A percentile compares a stretch with the other conserved stretches of the same genome.
Conservation (phyloP, 83 land plant genomes). For the Isoetes engelmannii region DNA sequence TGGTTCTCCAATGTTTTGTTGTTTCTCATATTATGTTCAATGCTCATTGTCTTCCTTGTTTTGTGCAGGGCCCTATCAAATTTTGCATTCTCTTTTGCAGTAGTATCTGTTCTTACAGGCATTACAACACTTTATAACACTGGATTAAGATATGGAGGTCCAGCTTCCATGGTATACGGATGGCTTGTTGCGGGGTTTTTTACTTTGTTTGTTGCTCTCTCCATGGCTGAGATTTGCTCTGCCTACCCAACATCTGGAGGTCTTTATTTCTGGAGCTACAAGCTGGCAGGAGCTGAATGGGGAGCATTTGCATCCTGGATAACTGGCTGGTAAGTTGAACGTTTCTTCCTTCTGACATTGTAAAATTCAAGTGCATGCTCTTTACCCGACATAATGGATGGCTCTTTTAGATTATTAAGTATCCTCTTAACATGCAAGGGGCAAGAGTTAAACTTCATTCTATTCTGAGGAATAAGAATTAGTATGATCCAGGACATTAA, state of each 20-base stretch:
- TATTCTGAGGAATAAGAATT: too few species aligned
- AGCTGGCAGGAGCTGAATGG: slow-evolving; percentile 57
- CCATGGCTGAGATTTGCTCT: slow-evolving; percentile 88
- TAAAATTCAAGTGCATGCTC: too few species aligned
- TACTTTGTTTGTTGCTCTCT: slow-evolving; percentile 53
- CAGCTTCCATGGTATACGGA: slow-evolving; percentile 53
- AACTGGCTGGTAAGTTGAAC: slow-evolving; percentile 80
- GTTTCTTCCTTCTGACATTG: too few species aligned
- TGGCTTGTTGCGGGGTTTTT: slow-evolving; percentile 63
- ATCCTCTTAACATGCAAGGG: too few species aligned
- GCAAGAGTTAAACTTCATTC: too few species aligned
- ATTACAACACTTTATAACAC: slow-evolving; percentile 68
- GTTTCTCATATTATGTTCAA: too few species aligned
- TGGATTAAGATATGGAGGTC: slow-evolving; percentile 65
- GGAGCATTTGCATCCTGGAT: slow-evolving; percentile 82
- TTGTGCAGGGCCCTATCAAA: slow-evolving; percentile 66
- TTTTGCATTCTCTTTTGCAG: slow-evolving; percentile 74
- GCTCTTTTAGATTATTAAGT: too few species aligned
- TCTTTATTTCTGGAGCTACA: slow-evolving; percentile 80
- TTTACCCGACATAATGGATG: too few species aligned
- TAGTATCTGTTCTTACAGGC: slow-evolving; percentile 73
- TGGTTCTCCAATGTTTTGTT: too few species aligned
- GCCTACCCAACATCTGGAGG: slow-evolving; percentile 85
- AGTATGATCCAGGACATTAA: too few species aligned
- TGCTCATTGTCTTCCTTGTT: neutral